Evolutionary conservation across 331 rosid species (phyloP).

Genomic region (Acacia pycnantha): DNA sequence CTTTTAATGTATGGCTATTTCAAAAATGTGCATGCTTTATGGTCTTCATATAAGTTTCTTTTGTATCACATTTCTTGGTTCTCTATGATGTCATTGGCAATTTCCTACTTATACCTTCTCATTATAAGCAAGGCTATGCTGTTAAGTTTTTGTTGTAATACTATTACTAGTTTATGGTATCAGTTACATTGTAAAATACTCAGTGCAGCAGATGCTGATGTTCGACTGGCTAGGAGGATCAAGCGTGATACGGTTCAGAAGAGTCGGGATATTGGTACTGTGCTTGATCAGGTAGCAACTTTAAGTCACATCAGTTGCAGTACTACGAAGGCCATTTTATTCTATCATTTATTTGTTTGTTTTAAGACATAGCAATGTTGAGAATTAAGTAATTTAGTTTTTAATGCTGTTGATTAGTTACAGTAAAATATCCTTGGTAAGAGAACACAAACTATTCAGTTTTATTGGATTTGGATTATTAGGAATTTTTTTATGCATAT

Average conservation of each 20-base stretch:
- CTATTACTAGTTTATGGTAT: slow-evolving; percentile 48
- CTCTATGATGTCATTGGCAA: neutral
- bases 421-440: slow-evolving; percentile 17
- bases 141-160: slow-evolving; percentile 23
- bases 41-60: neutral
- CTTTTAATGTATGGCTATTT: slow-evolving; percentile 3
- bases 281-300: slow-evolving; percentile 87
- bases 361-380: slow-evolving; percentile 12
- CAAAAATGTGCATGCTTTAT: neutral
- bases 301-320: neutral
- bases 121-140: slow-evolving; percentile 10
- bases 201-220: slow-evolving; percentile 99
- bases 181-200: slow-evolving; percentile 62
- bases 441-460: slow-evolving; percentile 5
- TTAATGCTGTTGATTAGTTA: slow-evolving; percentile 1
- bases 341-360: neutral
- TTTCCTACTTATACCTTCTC: neutral
- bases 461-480: slow-evolving; percentile 15
- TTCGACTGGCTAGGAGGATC: slow-evolving; percentile 97
- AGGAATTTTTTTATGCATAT: neutral
- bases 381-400: neutral
- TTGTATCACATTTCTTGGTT: neutral
- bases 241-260: slow-evolving; percentile 90
- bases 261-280: slow-evolving; percentile 79
- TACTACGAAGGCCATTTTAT: neutral